A percentile compares a stretch with the other conserved stretches of the same genome.
Evolutionary conservation across 2,329 filamentous ascomycete genomes (phyloP).

Genomic region (Diaporthe sp.): DNA sequence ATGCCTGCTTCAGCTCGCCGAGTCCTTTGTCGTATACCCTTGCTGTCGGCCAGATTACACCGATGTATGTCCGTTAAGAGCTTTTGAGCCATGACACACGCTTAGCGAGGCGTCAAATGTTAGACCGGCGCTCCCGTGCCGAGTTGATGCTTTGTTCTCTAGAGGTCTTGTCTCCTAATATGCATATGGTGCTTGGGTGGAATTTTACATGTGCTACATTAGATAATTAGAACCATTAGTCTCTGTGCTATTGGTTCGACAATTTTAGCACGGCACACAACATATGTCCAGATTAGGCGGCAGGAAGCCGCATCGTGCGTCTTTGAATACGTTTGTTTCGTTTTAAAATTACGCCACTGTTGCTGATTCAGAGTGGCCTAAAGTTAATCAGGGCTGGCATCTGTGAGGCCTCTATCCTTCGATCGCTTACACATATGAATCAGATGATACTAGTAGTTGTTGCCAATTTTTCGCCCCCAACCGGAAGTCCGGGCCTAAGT

Average conservation of each 20-base stretch:
- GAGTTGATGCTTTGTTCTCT: background rate
- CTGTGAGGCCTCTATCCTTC: background rate
- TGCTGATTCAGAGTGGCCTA: background rate
- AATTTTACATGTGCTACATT: background rate
- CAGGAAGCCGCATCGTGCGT: background rate
- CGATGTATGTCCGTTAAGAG: background rate
- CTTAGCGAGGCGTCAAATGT: background rate
- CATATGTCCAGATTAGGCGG: background rate
- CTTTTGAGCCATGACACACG: background rate
- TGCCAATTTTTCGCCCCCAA: conserved; percentile 1
- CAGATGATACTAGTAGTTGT: background rate
- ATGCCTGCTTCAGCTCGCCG: background rate
- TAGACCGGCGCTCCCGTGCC: background rate
- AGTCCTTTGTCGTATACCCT: background rate
- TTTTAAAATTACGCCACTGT: background rate
- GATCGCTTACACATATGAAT: background rate
- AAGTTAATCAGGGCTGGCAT: background rate
- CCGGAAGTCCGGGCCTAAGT: background rate
- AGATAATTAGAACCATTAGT: background rate
- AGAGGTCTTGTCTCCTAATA: background rate
- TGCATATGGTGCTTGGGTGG: background rate
- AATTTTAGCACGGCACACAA: background rate
- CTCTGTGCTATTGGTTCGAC: background rate
- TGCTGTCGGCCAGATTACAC: background rate
- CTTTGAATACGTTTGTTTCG: background rate